phyloP scores from a whole-genome alignment of 495 filamentous ascomycete species.

The Margaritispora aquatica region DNA sequence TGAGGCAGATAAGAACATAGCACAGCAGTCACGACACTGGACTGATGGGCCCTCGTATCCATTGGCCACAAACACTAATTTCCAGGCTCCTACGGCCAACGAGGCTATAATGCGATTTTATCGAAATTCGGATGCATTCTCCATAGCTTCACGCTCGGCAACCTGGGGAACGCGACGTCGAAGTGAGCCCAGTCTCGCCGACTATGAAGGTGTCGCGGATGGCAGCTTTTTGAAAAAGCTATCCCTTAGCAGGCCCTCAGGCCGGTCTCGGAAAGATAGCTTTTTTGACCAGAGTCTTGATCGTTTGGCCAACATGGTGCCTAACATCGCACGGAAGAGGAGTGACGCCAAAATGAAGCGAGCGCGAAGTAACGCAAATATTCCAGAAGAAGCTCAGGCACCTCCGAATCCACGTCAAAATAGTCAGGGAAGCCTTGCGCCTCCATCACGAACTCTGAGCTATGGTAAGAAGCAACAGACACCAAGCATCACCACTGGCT shows the following conservation, averaged over 20 bases:
- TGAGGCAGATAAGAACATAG: constrained; percentile 35
- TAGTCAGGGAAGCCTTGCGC: constrained; percentile 47
- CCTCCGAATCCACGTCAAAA: constrained; percentile 28
- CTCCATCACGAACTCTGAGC: constrained; percentile 47
- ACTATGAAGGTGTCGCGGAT: constrained; percentile 52
- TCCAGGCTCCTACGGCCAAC: constrained; percentile 40
- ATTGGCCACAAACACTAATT: constrained; percentile 28
- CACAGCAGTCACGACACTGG: constrained; percentile 41
- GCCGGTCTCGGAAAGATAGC: constrained; percentile 29
- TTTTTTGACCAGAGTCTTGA: constrained; percentile 32
- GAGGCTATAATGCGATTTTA: constrained; percentile 45
- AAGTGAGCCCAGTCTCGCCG: constrained; percentile 50
- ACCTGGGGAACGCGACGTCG: constrained; percentile 67
- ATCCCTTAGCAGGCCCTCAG: constrained; percentile 40
- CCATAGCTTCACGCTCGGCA: constrained; percentile 56
- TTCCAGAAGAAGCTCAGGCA: constrained; percentile 27
- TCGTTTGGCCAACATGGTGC: constrained; percentile 44
- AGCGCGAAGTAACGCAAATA: constrained; percentile 22
- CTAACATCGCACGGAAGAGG: constrained; percentile 49
- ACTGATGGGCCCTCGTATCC: constrained; percentile 37
- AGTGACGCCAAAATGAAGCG: constrained; percentile 44
- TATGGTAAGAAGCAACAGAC: constrained; percentile 49
- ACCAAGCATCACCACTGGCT: constrained; percentile 57
- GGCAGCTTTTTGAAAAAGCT: constrained; percentile 58
- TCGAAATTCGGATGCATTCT: constrained; percentile 41